Evolutionary conservation across 441 rosid species (phyloP).

Genomic region (Theobroma grandiflorum): DNA sequence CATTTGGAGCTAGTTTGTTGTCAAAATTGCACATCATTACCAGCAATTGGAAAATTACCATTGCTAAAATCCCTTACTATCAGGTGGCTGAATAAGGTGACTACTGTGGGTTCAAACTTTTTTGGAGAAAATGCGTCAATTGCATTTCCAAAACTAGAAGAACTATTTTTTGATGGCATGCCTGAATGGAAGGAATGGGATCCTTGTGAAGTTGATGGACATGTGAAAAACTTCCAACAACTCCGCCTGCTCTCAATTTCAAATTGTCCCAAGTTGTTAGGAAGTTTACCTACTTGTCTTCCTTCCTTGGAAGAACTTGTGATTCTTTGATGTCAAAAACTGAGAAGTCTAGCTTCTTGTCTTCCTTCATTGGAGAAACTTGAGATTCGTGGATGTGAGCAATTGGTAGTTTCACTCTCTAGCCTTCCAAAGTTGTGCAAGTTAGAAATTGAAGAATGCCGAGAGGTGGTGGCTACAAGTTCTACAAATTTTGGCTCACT

Average conservation of each 20-base stretch:
- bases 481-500: not conserved
- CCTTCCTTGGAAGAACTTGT: not conserved
- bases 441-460: not conserved
- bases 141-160: conserved; percentile 22
- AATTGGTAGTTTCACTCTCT: not conserved
- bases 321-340: too few species aligned
- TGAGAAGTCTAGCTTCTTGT: too few species aligned
- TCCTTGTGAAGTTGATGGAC: not conserved
- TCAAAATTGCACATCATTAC: conserved; percentile 5
- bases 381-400: not conserved
- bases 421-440: not conserved
- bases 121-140: not conserved
- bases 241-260: conserved; percentile 10
- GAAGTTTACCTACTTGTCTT: conserved; percentile 7
- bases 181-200: conserved; percentile 25
- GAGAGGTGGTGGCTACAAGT: not conserved
- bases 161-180: conserved; percentile 19
- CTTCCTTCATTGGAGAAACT: not conserved
- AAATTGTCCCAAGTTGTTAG: not conserved
- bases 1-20: conserved; percentile 9
- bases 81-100: too few species aligned
- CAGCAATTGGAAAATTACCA: conserved; percentile 26
- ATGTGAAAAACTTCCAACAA: not conserved
- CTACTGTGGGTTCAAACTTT: conserved; percentile 12
- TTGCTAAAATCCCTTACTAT: too few species aligned